Percentiles rank a stretch among this genome's conserved stretches.
Conservation (phyloP, 306 rosid genomes). For the Lupinus albus region DNA sequence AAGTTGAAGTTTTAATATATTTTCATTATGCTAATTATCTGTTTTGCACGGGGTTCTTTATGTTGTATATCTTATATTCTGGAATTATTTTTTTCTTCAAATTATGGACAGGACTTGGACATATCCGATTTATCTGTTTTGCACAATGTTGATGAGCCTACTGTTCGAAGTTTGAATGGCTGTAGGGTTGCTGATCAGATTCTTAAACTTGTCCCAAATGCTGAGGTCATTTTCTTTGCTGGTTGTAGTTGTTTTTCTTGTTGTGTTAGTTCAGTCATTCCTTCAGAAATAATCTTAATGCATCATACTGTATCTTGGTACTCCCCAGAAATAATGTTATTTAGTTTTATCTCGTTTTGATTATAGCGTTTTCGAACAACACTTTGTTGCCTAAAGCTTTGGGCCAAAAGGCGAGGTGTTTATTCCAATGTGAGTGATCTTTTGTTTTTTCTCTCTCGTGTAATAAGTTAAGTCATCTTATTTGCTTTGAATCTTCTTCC, state of each 20-base stretch:
- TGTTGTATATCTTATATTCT: constrained; percentile 7
- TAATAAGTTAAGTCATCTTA: neutral
- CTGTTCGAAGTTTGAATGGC: constrained; percentile 88
- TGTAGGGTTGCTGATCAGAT: constrained; percentile 99
- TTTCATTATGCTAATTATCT: neutral
- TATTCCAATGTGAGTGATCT: constrained; percentile 79
- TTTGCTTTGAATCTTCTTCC: constrained; percentile 4
- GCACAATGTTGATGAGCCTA: constrained; percentile 80
- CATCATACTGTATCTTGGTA: neutral
- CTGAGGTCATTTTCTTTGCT: constrained; percentile 53
- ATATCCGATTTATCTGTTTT: constrained; percentile 72
- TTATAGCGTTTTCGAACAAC: constrained; percentile 75
- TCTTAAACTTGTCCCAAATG: constrained; percentile 93
- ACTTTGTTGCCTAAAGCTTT: constrained; percentile 79
- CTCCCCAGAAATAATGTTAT: neutral
- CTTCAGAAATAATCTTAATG: neutral
- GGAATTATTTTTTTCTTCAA: constrained; percentile 25
- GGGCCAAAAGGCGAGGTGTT: constrained; percentile 95
- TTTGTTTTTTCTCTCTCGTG: neutral
- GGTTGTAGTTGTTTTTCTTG: constrained; percentile 9
- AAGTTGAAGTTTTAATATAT: constrained; percentile 1
- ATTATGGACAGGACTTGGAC: constrained; percentile 71
- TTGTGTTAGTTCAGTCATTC: neutral
- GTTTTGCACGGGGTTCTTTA: neutral
- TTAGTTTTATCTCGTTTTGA: neutral